Percentiles rank a stretch among this genome's conserved stretches.
phyloP scores from a whole-genome alignment of 306 rosid species.

The Trifolium subterraneum region DNA sequence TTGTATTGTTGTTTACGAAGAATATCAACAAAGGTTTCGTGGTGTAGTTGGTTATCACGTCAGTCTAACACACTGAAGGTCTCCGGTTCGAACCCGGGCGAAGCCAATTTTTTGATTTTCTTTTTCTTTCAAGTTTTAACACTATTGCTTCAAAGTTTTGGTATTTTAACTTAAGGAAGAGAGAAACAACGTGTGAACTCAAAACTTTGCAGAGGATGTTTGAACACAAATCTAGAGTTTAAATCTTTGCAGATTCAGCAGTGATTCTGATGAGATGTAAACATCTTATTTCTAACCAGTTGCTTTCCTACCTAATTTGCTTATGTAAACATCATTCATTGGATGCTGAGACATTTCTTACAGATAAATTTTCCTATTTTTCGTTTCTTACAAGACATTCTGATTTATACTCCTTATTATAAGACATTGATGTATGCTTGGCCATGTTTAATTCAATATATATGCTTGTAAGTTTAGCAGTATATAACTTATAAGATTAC shows the following conservation, averaged over 20 bases:
- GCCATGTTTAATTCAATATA: background rate
- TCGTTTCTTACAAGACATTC: slow-evolving; percentile 20
- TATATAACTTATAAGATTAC: no score
- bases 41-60: slow-evolving; percentile 91
- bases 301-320: slow-evolving; percentile 42
- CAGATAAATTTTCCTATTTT: background rate
- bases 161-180: background rate
- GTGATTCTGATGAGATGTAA: slow-evolving; percentile 21
- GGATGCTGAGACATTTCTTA: slow-evolving; percentile 14
- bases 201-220: background rate
- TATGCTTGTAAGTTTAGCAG: background rate
- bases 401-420: background rate
- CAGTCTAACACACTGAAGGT: slow-evolving; percentile 98
- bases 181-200: background rate
- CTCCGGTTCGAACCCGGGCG: slow-evolving; percentile 74
- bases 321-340: background rate
- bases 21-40: slow-evolving; percentile 43
- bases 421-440: slow-evolving; percentile 15
- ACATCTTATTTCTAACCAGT: background rate
- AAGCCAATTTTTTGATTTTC: background rate
- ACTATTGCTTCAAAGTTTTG: background rate
- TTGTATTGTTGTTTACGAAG: rapidly evolving
- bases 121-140: background rate
- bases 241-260: background rate
- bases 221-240: background rate